A percentile compares a stretch with the other conserved stretches of the same genome.
phyloP scores from a whole-genome alignment of 106 monocot species.

The Iris macrosiphon region DNA sequence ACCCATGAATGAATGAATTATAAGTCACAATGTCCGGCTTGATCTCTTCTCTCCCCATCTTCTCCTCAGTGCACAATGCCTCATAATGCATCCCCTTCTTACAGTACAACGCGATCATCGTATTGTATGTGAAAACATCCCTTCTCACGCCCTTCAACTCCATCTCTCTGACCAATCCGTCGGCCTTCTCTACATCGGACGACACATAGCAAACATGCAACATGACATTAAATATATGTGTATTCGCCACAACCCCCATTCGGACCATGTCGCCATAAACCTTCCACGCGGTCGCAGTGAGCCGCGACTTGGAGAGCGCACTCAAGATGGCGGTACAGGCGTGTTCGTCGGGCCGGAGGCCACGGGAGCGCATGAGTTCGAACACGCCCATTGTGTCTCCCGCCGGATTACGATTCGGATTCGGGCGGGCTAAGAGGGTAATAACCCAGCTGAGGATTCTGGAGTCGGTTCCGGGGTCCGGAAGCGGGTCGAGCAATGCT shows the following conservation, averaged over 20 bases:
- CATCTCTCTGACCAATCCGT: conserved; percentile 59
- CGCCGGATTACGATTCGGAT: conserved; percentile 5
- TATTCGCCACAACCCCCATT: conserved; percentile 35
- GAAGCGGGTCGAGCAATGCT: conserved; percentile 22
- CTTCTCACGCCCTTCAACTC: conserved; percentile 34
- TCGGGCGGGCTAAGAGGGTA: conserved; percentile 34
- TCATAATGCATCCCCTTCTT: conserved; percentile 89
- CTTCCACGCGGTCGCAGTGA: conserved; percentile 73
- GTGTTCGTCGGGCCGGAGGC: conserved; percentile 39
- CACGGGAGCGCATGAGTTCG: conserved; percentile 33
- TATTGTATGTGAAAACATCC: conserved; percentile 72
- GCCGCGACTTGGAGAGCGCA: conserved; percentile 50
- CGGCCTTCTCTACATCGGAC: conserved; percentile 44
- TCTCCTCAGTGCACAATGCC: conserved; percentile 55
- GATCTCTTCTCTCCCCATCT: conserved; percentile 65
- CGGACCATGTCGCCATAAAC: conserved; percentile 57
- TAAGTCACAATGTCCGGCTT: conserved; percentile 66
- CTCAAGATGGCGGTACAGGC: conserved; percentile 65
- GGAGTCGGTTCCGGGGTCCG: conserved; percentile 17
- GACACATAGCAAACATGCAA: conserved; percentile 75
- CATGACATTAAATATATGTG: conserved; percentile 79
- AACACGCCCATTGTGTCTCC: conserved; percentile 62
- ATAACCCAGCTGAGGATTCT: conserved; percentile 78
- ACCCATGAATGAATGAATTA: conserved; percentile 76
- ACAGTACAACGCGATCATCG: conserved; percentile 70